Base-by-base conservation (phyloP, 75 land plant genomes). In the Picea glauca region DNA sequence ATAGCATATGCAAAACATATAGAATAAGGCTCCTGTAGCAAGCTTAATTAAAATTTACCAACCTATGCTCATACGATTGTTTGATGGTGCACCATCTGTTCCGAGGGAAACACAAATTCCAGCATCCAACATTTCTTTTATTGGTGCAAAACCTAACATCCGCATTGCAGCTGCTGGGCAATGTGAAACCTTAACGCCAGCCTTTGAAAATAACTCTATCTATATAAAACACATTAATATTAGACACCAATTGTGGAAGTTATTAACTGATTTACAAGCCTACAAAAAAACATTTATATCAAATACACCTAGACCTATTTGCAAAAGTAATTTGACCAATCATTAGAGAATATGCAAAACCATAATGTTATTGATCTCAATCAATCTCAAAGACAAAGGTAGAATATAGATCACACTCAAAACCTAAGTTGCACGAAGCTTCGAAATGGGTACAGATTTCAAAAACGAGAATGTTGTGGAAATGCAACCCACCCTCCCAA, bases 161-260 rank as follows among this genome's bases (percentile, higher is more conserved):
- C 93, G 93, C 98, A 96, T 94, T 32, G 98, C 98, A 76, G 97
- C 80, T 81, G 99, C 99, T 83, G 99, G 99, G 61, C 99, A 96
- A 81, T 96, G 99, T 57, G 99, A 96, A 61, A 96, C 95, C 79
- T 96, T 96, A n/a, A 92, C 97, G 58, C 79, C 85, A 31, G 80
- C 85, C 58, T 84, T 87, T 58, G 97, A 84, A 80, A 96, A 91
- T 76, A 86, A 82, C 59, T 87, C 81, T 58, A 96, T 85, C 98
- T 96, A 80, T 15, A 54, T 54, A 64, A 58, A 50, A 32, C 5
- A 50, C 56, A 50, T 50, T 11, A 50, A 70, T 20, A 70, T 43
- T 1, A 12, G 2, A 70, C 15, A 43, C 12, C 74, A 43, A 67
- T 70, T 43, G 56, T 50, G 54, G 54, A 70, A 12, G 43, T n/a